A percentile compares a stretch with the other conserved stretches of the same genome.
These are phyloP conservation scores for Carex parvula DNA, from an alignment of 176 grass and related monocot genomes.

Conservation along the genomic window DNA sequence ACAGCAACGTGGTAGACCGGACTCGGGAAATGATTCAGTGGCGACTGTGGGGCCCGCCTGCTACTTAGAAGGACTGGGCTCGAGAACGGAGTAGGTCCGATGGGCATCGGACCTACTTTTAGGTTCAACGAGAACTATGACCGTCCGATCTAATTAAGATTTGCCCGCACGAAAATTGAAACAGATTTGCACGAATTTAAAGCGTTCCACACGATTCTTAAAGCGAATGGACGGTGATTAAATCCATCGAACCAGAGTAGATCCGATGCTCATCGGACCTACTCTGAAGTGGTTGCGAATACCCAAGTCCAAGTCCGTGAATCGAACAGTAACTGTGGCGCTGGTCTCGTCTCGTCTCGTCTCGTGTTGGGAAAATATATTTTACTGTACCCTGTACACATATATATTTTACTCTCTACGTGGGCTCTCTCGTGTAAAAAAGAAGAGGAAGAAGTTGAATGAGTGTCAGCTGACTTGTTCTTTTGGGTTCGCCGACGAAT, in stretches of 20 bases:
- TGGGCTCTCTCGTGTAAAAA: neutral
- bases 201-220: no score
- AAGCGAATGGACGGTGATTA: no score
- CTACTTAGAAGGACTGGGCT: neutral
- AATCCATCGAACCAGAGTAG: no score
- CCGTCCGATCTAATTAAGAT: no score
- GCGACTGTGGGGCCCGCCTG: neutral
- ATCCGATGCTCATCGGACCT: no score
- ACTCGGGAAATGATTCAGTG: neutral
- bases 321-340: neutral
- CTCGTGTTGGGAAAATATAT: neutral
- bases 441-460: neutral
- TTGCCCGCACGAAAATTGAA: no score
- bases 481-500: no score
- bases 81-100: no score
- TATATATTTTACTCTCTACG: neutral
- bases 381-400: neutral
- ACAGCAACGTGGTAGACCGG: constrained; percentile 5
- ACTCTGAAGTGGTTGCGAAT: no score
- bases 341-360: neutral
- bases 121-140: no score
- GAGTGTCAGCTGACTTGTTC: neutral
- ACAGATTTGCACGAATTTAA: no score
- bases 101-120: no score
- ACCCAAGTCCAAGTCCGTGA: neutral